Base-by-base conservation (phyloP, 352 stramenopile species). In the Phytophthora capsici region DNA sequence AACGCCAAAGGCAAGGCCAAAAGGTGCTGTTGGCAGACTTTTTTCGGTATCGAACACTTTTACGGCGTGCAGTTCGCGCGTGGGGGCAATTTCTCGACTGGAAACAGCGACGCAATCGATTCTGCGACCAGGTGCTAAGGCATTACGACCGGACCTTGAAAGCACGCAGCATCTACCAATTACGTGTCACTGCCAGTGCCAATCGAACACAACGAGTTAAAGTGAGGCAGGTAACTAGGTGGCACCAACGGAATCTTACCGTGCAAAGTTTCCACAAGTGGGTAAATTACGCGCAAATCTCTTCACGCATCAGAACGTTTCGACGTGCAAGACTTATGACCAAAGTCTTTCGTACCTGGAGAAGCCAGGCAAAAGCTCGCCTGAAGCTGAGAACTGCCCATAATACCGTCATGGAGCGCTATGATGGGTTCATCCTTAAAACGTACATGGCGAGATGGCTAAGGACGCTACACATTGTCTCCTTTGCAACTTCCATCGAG, bases 21-120 rank as follows among this genome's bases (percentile, higher is more conserved):
- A 61, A 71, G 4, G 28, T 68, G n/a, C 28, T 82, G 1, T 20
- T 73, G 49, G 62, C 73, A 23, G 70, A 79, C 55, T 75, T 66
- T 22, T 78, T 71, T 22, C 51, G 65, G 9, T 73, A 69, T 48
- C 64, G 41, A 54, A 30, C 10, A 28, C 41, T 8, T 23, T 46
- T 71, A 55, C 43, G 30, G 20, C 41, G 44, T n/a, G 59, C 46
- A 13, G 6, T 70, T 47, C 26, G 41, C 36, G 17, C 36, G 1
- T 69, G 48, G 38, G 32, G 34, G 1, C 74, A 52, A 19, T 64
- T 65, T 51, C 44, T 66, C 14, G 19, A 36, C 6, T 49, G 36
- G 40, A 66, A 50, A 19, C 51, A 34, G 16, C 32, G 57, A n/a
- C 40, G 28, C 23, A 71, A 65, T 10, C 38, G 43, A 22, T 8